Conservation (phyloP, 1,139 yeast genomes). For the Debaryomyces robertsiae region DNA sequence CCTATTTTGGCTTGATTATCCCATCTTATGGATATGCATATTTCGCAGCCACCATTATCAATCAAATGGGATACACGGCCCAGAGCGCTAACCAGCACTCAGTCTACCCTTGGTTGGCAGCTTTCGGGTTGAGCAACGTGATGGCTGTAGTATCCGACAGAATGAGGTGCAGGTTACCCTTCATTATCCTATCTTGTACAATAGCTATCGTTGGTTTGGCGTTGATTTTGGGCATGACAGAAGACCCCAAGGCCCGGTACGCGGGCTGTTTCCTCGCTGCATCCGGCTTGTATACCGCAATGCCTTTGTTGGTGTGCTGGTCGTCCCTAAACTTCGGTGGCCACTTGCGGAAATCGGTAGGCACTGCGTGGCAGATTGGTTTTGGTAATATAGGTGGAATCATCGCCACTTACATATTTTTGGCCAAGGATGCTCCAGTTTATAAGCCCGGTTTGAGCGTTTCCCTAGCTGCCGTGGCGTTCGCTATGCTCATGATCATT, state of each 20-base stretch:
- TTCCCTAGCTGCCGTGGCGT: conserved; percentile 53
- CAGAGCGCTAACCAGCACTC: conserved; percentile 67
- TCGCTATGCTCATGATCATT: conserved; percentile 50
- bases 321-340: conserved; percentile 67
- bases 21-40: conserved; percentile 75
- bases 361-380: conserved; percentile 77
- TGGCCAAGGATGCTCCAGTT: conserved; percentile 58
- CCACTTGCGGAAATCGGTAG: conserved; percentile 69
- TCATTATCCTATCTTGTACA: conserved; percentile 42
- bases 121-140: conserved; percentile 57
- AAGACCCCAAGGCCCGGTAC: conserved; percentile 50
- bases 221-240: conserved; percentile 45
- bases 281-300: conserved; percentile 66
- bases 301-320: conserved; percentile 81
- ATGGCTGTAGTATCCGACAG: conserved; percentile 53
- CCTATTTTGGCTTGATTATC: conserved; percentile 63
- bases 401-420: conserved; percentile 65
- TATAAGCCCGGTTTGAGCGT: conserved; percentile 59
- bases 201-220: conserved; percentile 58
- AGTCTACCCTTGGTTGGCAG: conserved; percentile 71
- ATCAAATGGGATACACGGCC: conserved; percentile 58
- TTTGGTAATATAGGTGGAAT: conserved; percentile 86
- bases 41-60: conserved; percentile 66
- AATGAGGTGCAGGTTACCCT: conserved; percentile 48
- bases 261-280: conserved; percentile 74